Base-by-base conservation (phyloP, 1,284 basidiomycete species). In the Hemileia vastatrix region DNA sequence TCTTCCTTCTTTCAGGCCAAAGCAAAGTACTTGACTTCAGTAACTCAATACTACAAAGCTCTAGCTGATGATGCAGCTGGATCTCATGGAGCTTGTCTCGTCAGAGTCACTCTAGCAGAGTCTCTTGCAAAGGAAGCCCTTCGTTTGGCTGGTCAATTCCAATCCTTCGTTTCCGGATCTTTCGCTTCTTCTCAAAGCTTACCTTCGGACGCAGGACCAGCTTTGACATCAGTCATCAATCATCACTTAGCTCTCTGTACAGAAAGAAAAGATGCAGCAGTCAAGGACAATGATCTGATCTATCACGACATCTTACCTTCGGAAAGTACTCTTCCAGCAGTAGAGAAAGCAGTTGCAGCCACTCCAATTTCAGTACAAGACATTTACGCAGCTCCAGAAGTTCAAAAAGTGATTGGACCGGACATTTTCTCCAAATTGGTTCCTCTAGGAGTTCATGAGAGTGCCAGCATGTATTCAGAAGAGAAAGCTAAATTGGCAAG, bases 401-500 rank as follows among this genome's bases (percentile, higher is more conserved):
- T 75, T 24, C 72, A 75, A 59, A 65, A 68, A 5, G 64, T 73
- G 24, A 69, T 74, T n/a, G 73, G 72, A 1, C 67, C 71, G 0
- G 73, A 74, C 48, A 66, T 75, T n/a, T 72, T 75, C 54, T 64
- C 67, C 40, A 66, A 65, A n/a, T 69, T 75, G 0, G 71, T 75
- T 4, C 74, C 74, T 1, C 65, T 75, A 2, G 68, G 70, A n/a
- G 74, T 75, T 4, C 70, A 73, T 52, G 72, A 75, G 60, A 72
- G 70, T 58, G 72, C 74, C 6, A 70, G 67, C 9, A 53, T 74
- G 51, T 75, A 74, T 61, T 72, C 72, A 24, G 74, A 75, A 57
- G 74, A 75, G 64, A 72, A 75, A 61, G 74, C 74, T n/a, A 73
- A 74, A 64, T 67, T 75, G 43, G 71, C 71, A 0, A 68, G 74